Conservation (phyloP, 2,329 filamentous ascomycete species). For the Pseudogymnoascus sp. region DNA sequence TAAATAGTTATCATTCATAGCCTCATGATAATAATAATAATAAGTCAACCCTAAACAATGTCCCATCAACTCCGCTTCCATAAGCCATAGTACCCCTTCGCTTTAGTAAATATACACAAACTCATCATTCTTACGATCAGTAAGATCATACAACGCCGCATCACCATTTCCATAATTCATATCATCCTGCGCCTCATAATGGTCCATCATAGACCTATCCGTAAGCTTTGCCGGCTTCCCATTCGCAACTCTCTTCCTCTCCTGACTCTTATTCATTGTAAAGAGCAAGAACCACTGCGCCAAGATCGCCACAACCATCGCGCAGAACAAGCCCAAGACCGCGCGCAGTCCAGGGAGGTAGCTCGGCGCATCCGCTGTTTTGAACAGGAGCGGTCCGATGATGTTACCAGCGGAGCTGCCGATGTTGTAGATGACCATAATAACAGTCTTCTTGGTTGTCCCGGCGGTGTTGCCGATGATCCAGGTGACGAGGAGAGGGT, state of each 20-base stretch:
- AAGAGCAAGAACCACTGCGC: conserved; percentile 48
- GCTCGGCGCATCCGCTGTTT: conserved; percentile 45
- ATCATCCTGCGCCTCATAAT: conserved; percentile 34
- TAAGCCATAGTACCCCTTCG: not conserved
- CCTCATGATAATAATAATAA: not conserved
- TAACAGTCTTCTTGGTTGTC: conserved; percentile 57
- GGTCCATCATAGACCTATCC: conserved; percentile 52
- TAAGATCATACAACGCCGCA: conserved; percentile 50
- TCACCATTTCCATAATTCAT: conserved; percentile 34
- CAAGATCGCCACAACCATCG: conserved; percentile 43
- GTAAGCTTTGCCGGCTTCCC: conserved; percentile 53
- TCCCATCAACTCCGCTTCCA: not conserved
- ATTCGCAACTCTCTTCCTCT: conserved; percentile 44
- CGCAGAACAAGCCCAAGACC: conserved; percentile 47
- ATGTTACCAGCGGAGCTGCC: conserved; percentile 58
- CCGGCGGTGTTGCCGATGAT: conserved; percentile 62
- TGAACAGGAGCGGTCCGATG: conserved; percentile 57
- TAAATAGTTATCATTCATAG: not conserved
- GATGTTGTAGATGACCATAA: conserved; percentile 57
- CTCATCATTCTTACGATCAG: conserved; percentile 61
- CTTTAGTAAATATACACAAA: conserved; percentile 54
- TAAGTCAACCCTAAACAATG: not conserved
- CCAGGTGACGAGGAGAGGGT: conserved; percentile 60
- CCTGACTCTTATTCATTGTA: conserved; percentile 49
- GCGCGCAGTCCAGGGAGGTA: conserved; percentile 51